A percentile compares a stretch with the other conserved stretches of the same genome.
These are phyloP conservation scores for Dissoconium aciculare DNA, from an alignment of 2,329 filamentous ascomycete genomes.

Conservation along the genomic window DNA sequence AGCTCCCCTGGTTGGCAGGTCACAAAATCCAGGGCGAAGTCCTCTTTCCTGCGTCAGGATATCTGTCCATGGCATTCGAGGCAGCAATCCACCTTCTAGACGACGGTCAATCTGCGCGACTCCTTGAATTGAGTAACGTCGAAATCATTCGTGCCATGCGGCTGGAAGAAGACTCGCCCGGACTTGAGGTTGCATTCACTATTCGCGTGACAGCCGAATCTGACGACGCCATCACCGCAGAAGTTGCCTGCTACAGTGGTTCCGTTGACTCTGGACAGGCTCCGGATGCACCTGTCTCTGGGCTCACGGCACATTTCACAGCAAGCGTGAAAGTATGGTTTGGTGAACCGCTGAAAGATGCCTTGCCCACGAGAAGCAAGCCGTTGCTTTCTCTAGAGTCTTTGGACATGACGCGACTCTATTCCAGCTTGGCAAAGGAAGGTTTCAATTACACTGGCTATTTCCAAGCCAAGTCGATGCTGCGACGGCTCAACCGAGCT, in stretches of 20 bases:
- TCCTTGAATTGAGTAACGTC: constrained; percentile 10
- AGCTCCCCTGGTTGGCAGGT: constrained; percentile 22
- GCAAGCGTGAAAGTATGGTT: constrained; percentile 3
- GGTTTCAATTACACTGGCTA: constrained; percentile 15
- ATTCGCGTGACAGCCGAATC: constrained; percentile 11
- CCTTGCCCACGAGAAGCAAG: constrained; percentile 3
- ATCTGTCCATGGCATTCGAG: constrained; percentile 12
- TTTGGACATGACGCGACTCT: constrained; percentile 10
- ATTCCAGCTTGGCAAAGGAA: constrained; percentile 10
- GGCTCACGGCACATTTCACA: constrained; percentile 24
- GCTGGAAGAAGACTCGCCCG: constrained; percentile 8
- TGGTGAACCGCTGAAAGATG: constrained; percentile 19
- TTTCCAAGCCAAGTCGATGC: constrained; percentile 5
- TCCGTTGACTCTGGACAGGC: no score
- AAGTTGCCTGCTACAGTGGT: constrained; percentile 10
- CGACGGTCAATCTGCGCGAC: constrained; percentile 6
- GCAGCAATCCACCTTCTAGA: constrained; percentile 8
- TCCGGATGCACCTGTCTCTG: background rate
- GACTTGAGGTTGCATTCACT: constrained; percentile 18
- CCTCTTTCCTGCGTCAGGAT: constrained; percentile 21
- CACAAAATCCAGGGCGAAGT: constrained; percentile 20
- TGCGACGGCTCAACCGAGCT: constrained; percentile 4
- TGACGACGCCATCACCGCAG: constrained; percentile 24
- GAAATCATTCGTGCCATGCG: constrained; percentile 10
- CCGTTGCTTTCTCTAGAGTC: constrained; percentile 3